Evolutionary conservation across 177 flowering plant species (phyloP), one percentile per base, ranked within the genome.

Genomic region (Vitis hybrid): DNA sequence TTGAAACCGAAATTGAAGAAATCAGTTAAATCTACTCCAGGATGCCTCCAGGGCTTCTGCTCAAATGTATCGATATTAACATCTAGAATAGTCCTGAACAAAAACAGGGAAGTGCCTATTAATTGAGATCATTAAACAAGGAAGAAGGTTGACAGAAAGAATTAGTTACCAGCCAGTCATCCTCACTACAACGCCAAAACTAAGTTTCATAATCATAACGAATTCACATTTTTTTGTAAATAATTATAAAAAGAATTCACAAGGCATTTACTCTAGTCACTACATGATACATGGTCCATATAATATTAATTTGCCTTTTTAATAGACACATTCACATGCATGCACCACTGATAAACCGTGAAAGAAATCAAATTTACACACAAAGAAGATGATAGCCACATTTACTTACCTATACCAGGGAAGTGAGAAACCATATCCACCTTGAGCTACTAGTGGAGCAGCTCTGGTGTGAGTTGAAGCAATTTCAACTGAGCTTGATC

Each of bases 1-100:
- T 85, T 78, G 53, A 92, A 83, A 48, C 89, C 93, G 77, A 85
- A 90, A 69, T 92, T 92, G 65, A 92, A 92, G 73, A 76, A 92
- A 74, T 89, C 89, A 51, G 94, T 82, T 18, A 84, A 75, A 77
- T 88, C 89, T 14, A 78, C 90, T 55, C 89, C 93, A 71, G 86
- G 84, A 78, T 78, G 50, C 75, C 85, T 84, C 94, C 97, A 88
- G 33, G 89, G 89, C 77, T 90, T 92, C 74, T 74, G 71, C 60
- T 86, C 85, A 62, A 90, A 80, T 33, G 70, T 31, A 65, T 88
- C 87, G 76, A 87, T 77, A 71, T 80, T 77, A 64, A 87, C 78
- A 68, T 88, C 89, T 5, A 89, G 57, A 66, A 89, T 86, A 49
- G 83, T 84, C 84, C 94, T 89, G 85, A 52, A 80, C 62, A 19